Base-by-base conservation (phyloP, 345 rosid species). In the Nephelium lappaceum region DNA sequence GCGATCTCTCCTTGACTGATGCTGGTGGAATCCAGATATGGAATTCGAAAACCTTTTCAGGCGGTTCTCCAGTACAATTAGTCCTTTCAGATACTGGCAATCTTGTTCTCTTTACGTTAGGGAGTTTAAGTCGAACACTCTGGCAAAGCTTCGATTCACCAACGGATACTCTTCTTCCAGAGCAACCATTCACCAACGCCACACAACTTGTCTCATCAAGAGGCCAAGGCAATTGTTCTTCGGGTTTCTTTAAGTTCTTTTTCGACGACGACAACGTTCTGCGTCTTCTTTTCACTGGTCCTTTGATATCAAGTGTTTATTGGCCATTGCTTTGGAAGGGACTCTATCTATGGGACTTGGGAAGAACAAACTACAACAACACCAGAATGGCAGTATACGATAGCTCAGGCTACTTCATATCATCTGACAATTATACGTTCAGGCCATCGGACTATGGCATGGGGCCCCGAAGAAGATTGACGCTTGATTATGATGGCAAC, bases 81-180 rank as follows among this genome's bases (percentile, higher is more conserved):
- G 38, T 65, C 4, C 89, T 86, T 11, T 69, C 38, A 10, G 41
- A 86, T 73, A 65, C 80, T 5, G 88, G 88, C 21, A 85, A 85
- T 75, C 90, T 87, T 47, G 84, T 81, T 14, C 77, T 75, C 38
- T 67, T 25, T 18, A 63, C n/a, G 64, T 11, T 9, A 8, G 49
- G 9, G 9, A 41, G 9, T 41, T 5, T 5, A 41, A 6, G 0
- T 4, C 45, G 0, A 47, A 15, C 19, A 31, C 41, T 16, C 58
- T 80, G 86, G 85, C 77, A 87, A 71, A 87, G 86, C 77, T 87
- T 87, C 47, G 67, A 76, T 58, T 79, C 72, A 8, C 87, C 89
- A 0, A 87, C 85, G 0, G 79, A 85, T 47, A 87, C 89, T 2
- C 83, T 87, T 57, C 85, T 87, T 67, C 86, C 87, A 15, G 18